phyloP scores from a whole-genome alignment of 1,139 yeast genomes.

The Candida sp. region DNA sequence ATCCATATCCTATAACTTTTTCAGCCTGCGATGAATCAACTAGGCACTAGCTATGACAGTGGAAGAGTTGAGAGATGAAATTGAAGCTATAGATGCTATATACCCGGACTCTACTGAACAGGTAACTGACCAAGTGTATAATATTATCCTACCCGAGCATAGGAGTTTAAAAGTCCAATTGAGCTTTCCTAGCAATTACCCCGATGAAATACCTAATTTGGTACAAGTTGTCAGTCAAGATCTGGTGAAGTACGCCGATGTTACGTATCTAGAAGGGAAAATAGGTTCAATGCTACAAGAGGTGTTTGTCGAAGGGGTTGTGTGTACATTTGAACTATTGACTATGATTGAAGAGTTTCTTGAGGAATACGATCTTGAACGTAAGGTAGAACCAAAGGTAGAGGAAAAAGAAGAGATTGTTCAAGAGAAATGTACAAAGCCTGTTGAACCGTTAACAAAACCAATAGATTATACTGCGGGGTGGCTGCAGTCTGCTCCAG shows the following conservation, averaged over 20 bases:
- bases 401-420: conserved; percentile 7
- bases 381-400: neutral
- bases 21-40: neutral
- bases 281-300: conserved; percentile 49
- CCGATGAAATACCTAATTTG: conserved; percentile 56
- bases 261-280: conserved; percentile 36
- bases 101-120: conserved; percentile 55
- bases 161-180: conserved; percentile 55
- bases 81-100: conserved; percentile 85
- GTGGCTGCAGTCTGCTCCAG: conserved; percentile 77
- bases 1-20: too few species aligned
- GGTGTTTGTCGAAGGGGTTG: conserved; percentile 56
- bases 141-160: conserved; percentile 62
- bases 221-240: conserved; percentile 46
- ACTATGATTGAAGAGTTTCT: conserved; percentile 59
- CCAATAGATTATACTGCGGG: conserved; percentile 49
- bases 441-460: neutral
- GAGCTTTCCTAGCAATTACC: conserved; percentile 70
- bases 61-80: conserved; percentile 73
- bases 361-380: conserved; percentile 27
- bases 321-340: conserved; percentile 75
- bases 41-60: too few species aligned
- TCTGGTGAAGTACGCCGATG: conserved; percentile 33
- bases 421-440: neutral
- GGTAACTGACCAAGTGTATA: conserved; percentile 39